These are phyloP conservation scores for Toxicodendron radicans DNA, from an alignment of 345 rosid genomes.

Conservation along the genomic window DNA sequence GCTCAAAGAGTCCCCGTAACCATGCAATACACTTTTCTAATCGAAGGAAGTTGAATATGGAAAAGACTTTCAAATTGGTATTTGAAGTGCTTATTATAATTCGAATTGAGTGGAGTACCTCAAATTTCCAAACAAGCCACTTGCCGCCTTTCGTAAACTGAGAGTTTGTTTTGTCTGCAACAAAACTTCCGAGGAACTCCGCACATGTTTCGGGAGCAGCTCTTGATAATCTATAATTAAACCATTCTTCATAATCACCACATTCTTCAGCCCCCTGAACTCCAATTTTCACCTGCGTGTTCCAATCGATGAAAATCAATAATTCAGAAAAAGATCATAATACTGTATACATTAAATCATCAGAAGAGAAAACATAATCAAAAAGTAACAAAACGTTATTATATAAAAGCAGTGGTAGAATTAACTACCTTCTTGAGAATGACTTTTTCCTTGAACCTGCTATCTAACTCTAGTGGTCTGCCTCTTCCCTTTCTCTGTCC, in stretches of 20 bases:
- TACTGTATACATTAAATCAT: background rate
- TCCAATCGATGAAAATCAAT: slow-evolving; percentile 4
- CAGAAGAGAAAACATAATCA: background rate
- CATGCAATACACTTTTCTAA: background rate
- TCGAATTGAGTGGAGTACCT: slow-evolving; percentile 43
- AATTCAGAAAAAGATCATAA: background rate
- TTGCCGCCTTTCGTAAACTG: slow-evolving; percentile 74
- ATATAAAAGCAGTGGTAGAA: background rate
- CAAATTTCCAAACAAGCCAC: slow-evolving; percentile 99
- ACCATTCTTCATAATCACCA: slow-evolving; percentile 97
- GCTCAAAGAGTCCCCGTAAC: too few species aligned
- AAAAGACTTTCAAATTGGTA: background rate
- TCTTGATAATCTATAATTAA: slow-evolving; percentile 89
- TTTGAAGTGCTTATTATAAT: slow-evolving; percentile 9
- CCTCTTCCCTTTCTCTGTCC: slow-evolving; percentile 45
- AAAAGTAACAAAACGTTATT: background rate
- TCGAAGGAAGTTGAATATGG: background rate
- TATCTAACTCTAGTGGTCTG: slow-evolving; percentile 38
- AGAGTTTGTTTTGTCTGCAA: slow-evolving; percentile 68
- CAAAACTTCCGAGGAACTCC: slow-evolving; percentile 84
- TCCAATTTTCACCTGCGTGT: slow-evolving; percentile 71
- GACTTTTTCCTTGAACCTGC: slow-evolving; percentile 65
- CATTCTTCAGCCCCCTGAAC: slow-evolving; percentile 80
- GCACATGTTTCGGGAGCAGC: slow-evolving; percentile 99
- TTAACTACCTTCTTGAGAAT: slow-evolving; percentile 70